Conservation (phyloP, 805 yeast genomes). For the Pichia exigua region DNA sequence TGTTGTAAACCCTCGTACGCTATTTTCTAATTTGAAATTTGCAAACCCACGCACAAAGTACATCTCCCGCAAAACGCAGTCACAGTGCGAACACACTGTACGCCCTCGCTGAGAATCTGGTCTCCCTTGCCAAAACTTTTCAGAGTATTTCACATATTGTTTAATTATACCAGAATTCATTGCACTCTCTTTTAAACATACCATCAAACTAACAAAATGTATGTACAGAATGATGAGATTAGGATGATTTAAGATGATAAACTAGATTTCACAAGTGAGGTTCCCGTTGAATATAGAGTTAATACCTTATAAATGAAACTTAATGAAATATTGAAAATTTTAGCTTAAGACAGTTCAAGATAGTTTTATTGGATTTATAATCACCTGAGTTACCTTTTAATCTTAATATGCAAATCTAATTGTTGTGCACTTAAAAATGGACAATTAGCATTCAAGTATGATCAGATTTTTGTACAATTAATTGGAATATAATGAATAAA, state of each 20-base stretch:
- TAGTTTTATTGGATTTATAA: no score
- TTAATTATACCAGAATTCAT: not conserved
- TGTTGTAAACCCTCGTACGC: no score
- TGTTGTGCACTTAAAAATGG: no score
- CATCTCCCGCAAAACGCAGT: not conserved
- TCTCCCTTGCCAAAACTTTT: conserved; percentile 3
- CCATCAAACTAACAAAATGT: conserved; percentile 5
- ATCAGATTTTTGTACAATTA: no score
- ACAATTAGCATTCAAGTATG: no score
- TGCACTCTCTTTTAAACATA: not conserved
- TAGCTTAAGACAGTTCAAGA: no score
- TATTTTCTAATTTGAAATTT: no score
- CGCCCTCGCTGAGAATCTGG: not conserved
- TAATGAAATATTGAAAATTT: no score
- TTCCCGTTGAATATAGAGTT: not conserved
- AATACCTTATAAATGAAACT: not conserved
- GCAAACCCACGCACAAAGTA: not conserved
- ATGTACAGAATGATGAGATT: not conserved
- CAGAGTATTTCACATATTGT: not conserved
- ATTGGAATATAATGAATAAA: no score
- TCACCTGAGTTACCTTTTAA: no score
- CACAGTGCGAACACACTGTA: not conserved
- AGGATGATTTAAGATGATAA: not conserved
- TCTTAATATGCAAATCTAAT: no score
- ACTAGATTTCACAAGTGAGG: not conserved